Evolutionary conservation across 768 basidiomycete species (phyloP), one percentile per base, ranked within the genome.

Genomic region (Naematelia encephala): DNA sequence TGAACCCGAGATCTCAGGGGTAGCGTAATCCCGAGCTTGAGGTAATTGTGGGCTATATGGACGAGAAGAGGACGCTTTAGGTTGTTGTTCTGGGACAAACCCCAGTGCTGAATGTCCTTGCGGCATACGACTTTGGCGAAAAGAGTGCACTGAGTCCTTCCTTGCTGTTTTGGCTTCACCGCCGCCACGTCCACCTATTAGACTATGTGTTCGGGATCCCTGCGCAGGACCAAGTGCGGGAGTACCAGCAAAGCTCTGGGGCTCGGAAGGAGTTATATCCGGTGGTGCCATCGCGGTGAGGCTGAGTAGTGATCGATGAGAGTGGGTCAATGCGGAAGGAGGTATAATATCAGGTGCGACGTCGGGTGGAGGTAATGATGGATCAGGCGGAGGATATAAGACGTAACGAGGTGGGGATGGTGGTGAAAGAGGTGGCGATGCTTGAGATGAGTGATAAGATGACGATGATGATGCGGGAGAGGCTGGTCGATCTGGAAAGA

Each of bases 361-460:
- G 50, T 73, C 71, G 1, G 71, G 71, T 4, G 64, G 55, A n/a
- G 63, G 63, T 4, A 64, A 46, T 10, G 57, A 30, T 5, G 67
- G 67, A 47, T 70, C 64, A 10, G 69, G 68, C 26, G 66, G 63
- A 4, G 66, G 62, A 19, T 51, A 62, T 10, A 39, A 42, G 39
- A 34, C 39, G 21, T 52, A 55, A 27, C 43, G 51, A 0, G 63
- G 60, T 14, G 53, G 54, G 4, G 54, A 60, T 5, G 69, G 58
- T 13, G 54, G 60, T 8, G 65, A 64, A 8, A 48, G 47, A 1
- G 64, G 63, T 8, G 63, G 67, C 13, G 71, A 69, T 16, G 72
- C 67, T 54, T 70, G 66, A 5, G 68, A 73, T 13, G 64, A 67
- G 48, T 70, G 67, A 29, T 70, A 73, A 0, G 69, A 73, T 14